Base-by-base conservation (phyloP, 163 green algal species). In the Prototheca stagnorum region DNA sequence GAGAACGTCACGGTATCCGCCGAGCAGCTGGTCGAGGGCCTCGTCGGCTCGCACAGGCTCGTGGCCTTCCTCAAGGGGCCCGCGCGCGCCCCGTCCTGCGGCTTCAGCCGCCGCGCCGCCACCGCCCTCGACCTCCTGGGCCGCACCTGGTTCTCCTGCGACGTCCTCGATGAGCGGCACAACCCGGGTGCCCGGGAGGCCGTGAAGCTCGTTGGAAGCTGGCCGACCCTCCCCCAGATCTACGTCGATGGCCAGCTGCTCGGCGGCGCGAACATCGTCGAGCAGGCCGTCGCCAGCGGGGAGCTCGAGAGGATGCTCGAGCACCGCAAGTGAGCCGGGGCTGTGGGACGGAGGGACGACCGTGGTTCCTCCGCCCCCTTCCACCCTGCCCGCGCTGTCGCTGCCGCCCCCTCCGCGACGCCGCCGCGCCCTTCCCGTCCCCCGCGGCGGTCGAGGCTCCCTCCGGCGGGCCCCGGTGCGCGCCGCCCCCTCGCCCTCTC, bases 141-240 rank as follows among this genome's bases (percentile, higher is more conserved):
- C 3, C 31, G 42, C 1, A 66, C 81, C 33, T 84, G 77, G 22
- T 67, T 81, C 9, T 14, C 33, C 11, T 39, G 11, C 33, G 83
- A 90, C 56, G 79, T 91, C 34, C 59, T 93, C 42, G 80, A 87
- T 39, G 78, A 92, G 46, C 53, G 79, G 27, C 73, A 85, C 67
- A 93, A 93, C 66, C 83, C 80, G 21, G 79, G 81, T 3, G 57
- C 94, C 49, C 55, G 84, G 28, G 82, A 93, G 11, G 78, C 78
- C 21, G 86, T 95, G 67, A 95, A 95, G 62, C 48, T 54, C 3
- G 93, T 85, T 72, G 80, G 56, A 40, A 68, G 84, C 50, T 95
- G 85, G 85, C 85, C 85, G 17, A 95, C 85, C n/a, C 92, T 95
- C 49, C 85, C 85, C 4, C 81, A 93, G 73, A 39, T 93, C 39